phyloP scores from a whole-genome alignment of 805 yeast species.

The Lipomyces starkeyi region DNA sequence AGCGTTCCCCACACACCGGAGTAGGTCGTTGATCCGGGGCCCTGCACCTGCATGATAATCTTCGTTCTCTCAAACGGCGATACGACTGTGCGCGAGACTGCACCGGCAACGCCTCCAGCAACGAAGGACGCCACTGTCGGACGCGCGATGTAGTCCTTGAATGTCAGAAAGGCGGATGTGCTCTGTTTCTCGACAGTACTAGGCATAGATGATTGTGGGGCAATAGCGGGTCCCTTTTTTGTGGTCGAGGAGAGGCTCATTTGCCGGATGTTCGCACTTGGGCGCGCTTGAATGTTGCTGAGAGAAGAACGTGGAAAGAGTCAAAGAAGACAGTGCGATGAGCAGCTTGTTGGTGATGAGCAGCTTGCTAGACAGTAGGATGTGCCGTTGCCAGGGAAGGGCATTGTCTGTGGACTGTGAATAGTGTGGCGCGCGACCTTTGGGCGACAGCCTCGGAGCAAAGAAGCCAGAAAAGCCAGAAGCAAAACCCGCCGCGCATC shows the following conservation, averaged over 20 bases:
- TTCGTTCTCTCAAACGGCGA: slow-evolving; percentile 96
- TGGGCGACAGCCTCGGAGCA: neutral
- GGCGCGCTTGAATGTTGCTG: neutral
- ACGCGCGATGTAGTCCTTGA: slow-evolving; percentile 32
- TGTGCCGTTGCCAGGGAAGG: neutral
- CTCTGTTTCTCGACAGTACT: neutral
- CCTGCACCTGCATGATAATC: slow-evolving; percentile 88
- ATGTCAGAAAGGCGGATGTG: neutral
- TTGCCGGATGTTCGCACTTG: neutral
- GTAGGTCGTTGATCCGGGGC: slow-evolving; percentile 54
- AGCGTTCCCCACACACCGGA: slow-evolving; percentile 81
- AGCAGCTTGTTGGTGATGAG: neutral
- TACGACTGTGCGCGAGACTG: slow-evolving; percentile 88
- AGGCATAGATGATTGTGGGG: slow-evolving; percentile 12
- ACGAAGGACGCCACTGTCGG: slow-evolving; percentile 73
- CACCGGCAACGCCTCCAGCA: slow-evolving; percentile 98
- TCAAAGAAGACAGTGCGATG: neutral
- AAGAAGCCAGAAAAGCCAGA: neutral
- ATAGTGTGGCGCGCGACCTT: neutral
- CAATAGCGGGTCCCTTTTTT: slow-evolving; percentile 6
- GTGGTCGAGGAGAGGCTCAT: slow-evolving; percentile 16
- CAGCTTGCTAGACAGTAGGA: neutral
- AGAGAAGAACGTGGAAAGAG: neutral
- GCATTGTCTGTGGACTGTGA: neutral
- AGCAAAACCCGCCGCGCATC: neutral